Evolutionary conservation across 768 basidiomycete species (phyloP), one percentile per base, ranked within the genome.

Genomic region (Boletellus ananas): DNA sequence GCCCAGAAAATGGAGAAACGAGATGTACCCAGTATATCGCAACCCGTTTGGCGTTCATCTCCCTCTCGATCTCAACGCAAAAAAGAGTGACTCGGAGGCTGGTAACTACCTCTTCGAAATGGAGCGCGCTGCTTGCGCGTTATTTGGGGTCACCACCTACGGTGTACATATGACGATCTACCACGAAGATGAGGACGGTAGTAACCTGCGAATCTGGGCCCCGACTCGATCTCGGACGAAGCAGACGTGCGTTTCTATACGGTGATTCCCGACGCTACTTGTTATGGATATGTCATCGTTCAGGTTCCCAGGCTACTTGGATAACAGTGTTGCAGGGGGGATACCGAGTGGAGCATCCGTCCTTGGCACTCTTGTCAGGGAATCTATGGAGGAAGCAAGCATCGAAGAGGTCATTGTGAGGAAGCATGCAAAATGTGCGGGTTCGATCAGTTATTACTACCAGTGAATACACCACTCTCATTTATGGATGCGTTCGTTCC

Each of bases 311-410:
- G 85, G 90, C 2, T 82, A 77, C 58, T 76, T 96, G 16, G 95
- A 98, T 62, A 97, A 98, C 66, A 85, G 80, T 33, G 89, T 90
- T 37, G 94, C 94, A 3, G 95, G 95, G 0, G 95, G 95, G 3
- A 94, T 95, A 29, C 83, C 92, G 0, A 81, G 85, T 17, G 90
- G 93, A 1, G 83, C 86, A 71, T 62, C 77, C 0, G 68, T 79
- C 4, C 80, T 89, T 42, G 86, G 93, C 42, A 78, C 83, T 2
- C 71, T 97, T 38, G 77, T 94, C 34, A 96, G 95, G 63, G 95
- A 97, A 67, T 87, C 90, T 47, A 85, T 82, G 76, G 95, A 98
- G 63, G 95, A 99, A 67, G 95, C 94, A 2, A 91, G 85, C 57
- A 74, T 97, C 20, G 73, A 75, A 3, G 84, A 84, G 45, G 67